phyloP scores from a whole-genome alignment of 2,329 filamentous ascomycete species.

The Passalora sequoiae region DNA sequence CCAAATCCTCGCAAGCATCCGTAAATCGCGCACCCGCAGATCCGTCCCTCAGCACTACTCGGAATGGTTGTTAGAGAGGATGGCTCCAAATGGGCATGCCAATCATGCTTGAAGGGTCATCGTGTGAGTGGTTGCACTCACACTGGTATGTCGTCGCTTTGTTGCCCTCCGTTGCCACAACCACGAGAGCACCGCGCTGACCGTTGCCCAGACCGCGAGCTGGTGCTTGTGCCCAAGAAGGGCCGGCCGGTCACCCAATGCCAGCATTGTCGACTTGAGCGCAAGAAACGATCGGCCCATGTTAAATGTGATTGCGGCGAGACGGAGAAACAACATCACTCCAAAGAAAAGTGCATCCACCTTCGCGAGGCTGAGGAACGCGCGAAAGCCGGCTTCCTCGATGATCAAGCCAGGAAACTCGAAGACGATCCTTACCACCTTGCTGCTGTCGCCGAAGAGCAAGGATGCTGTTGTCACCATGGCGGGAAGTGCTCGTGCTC shows the following conservation, averaged over 20 bases:
- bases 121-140: conserved; percentile 98
- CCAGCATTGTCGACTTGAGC: conserved; percentile 89
- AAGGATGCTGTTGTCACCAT: conserved; percentile 51
- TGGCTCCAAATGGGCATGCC: conserved; percentile 96
- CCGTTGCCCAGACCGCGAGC: conserved; percentile 65
- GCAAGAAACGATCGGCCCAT: conserved; percentile 92
- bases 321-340: conserved; percentile 61
- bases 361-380: conserved; percentile 35
- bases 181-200: too few species aligned
- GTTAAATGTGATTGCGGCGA: conserved; percentile 96
- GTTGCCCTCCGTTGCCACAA: too few species aligned
- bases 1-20: background rate
- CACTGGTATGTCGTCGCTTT: conserved; percentile 61
- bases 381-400: conserved; percentile 28
- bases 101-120: conserved; percentile 96
- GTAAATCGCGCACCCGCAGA: conserved; percentile 17
- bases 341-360: conserved; percentile 44
- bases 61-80: conserved; percentile 46
- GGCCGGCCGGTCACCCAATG: conserved; percentile 97
- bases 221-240: conserved; percentile 96
- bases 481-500: conserved; percentile 58
- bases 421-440: conserved; percentile 26
- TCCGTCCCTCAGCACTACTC: conserved; percentile 12
- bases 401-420: conserved; percentile 20
- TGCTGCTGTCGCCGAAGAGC: conserved; percentile 34